Base-by-base conservation (phyloP, 345 rosid species). In the Gossypium australe region DNA sequence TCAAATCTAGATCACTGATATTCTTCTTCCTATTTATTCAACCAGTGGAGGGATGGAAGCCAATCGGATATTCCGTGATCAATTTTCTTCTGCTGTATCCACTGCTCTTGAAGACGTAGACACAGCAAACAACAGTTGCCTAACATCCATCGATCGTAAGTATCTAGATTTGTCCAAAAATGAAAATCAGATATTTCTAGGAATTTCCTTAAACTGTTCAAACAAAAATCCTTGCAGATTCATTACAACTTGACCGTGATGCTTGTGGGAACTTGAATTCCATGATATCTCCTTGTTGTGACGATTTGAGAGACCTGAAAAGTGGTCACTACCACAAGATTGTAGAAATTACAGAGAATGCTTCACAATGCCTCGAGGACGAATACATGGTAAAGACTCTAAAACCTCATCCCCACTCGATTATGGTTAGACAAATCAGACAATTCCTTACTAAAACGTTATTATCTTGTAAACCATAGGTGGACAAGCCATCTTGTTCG, bases 401-500 rank as follows among this genome's bases (percentile, higher is more conserved):
- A 10, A 12, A 60, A 29, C 25, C 41, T 11, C 34, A 2, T 11
- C 6, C 2, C 5, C 0, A 16, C 14, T 7, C 24, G 13, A 0
- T 27, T 22, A 22, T 57, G 27, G 16, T 57, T 20, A 22, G 62
- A 22, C 14, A 57, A 57, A 55, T 55, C 13, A 20, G 27, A 56
- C 20, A 56, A 11, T 48, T 24, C 11, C 38, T 25, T 59, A 59
- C 3, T 22, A 24, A 9, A 10, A 2, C 41, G 16, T 24, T 22
- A 58, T 12, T 47, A 10, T 10, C 13, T 3, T 58, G 24, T 58
- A 58, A 58, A 22, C 24, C 29, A 71, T 78, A 95, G 99, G 91
- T 93, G 74, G 98, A 95, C 75, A 90, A 91, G 74, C 94, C 97
- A 13, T 87, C 99, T 43, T 93, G 98, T 84, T 95, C 98, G 9